phyloP scores from a whole-genome alignment of 495 filamentous ascomycete species.

The Bombardia bombarda region DNA sequence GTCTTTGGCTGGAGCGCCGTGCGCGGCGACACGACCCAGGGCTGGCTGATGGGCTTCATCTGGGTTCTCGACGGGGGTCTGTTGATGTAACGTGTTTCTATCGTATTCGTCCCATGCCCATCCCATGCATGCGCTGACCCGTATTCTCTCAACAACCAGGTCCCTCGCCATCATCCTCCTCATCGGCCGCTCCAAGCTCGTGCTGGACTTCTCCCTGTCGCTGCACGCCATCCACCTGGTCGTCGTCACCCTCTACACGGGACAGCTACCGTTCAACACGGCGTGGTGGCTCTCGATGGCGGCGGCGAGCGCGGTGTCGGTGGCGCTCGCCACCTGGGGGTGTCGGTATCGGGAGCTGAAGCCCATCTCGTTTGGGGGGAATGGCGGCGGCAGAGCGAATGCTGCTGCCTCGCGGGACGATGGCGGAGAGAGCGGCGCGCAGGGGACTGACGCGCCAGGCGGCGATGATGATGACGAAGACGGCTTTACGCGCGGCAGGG shows the following conservation, averaged over 20 bases:
- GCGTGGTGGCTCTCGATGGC: conserved; percentile 87
- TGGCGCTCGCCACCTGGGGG: conserved; percentile 71
- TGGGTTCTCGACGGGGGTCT: conserved; percentile 74
- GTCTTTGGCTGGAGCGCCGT: conserved; percentile 76
- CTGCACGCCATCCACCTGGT: conserved; percentile 83
- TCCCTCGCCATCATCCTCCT: conserved; percentile 71
- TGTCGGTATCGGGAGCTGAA: conserved; percentile 83
- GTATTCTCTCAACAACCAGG: conserved; percentile 30
- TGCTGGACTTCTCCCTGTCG: conserved; percentile 88
- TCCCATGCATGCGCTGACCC: not conserved
- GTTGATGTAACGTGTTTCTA: conserved; percentile 53
- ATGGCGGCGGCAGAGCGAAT: conserved; percentile 16
- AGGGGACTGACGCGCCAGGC: conserved; percentile 6
- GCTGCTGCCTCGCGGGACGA: conserved; percentile 10
- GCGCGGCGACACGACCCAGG: conserved; percentile 81
- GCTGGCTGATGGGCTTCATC: conserved; percentile 84
- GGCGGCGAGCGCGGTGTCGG: conserved; percentile 61
- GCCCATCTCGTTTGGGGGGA: conserved; percentile 80
- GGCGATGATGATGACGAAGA: conserved; percentile 38
- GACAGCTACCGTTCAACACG: conserved; percentile 58
- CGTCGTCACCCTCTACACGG: conserved; percentile 64
- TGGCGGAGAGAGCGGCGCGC: conserved; percentile 19
- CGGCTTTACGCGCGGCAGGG: conserved; percentile 42
- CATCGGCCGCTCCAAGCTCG: conserved; percentile 79
- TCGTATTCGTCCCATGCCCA: not conserved